A percentile compares a stretch with the other conserved stretches of the same genome.
Evolutionary conservation across 495 filamentous ascomycete species (phyloP).

Genomic region (Glutinoglossum americanum): DNA sequence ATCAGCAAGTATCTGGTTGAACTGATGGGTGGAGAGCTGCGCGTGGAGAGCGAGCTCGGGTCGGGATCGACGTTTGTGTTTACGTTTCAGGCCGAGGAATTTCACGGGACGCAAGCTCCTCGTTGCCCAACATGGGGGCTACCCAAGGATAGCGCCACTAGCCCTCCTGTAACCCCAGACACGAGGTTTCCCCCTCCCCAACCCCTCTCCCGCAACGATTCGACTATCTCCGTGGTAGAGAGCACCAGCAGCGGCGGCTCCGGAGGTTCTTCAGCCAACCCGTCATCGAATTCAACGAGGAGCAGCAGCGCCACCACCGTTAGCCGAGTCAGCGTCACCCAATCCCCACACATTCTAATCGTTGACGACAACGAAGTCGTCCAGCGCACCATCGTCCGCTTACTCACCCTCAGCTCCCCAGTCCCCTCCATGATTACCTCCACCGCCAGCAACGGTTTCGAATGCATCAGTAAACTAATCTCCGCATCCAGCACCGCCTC

Average conservation of each 20-base stretch:
- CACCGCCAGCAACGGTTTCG: slow-evolving; percentile 52
- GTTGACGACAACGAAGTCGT: slow-evolving; percentile 75
- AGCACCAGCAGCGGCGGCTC: background rate
- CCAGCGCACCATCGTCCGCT: slow-evolving; percentile 41
- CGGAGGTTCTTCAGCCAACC: background rate
- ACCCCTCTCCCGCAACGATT: background rate
- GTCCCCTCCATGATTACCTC: background rate
- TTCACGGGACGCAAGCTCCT: slow-evolving; percentile 11
- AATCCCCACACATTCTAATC: slow-evolving; percentile 31
- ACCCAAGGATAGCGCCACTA: background rate
- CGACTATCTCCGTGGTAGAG: background rate
- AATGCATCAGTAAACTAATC: slow-evolving; percentile 41
- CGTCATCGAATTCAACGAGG: background rate
- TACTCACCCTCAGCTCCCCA: slow-evolving; percentile 21
- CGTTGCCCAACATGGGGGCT: slow-evolving; percentile 9
- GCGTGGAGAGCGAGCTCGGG: slow-evolving; percentile 47
- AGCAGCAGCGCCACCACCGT: background rate
- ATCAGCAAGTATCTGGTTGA: slow-evolving; percentile 60
- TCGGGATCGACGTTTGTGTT: slow-evolving; percentile 71
- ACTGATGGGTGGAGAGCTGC: slow-evolving; percentile 67
- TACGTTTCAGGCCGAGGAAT: slow-evolving; percentile 42
- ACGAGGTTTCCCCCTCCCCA: too few relatives aligned
- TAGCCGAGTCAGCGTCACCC: background rate
- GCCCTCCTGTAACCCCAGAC: background rate
- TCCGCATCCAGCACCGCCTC: slow-evolving; percentile 11